Evolutionary conservation across 176 grass and related monocot genomes (phyloP).

Genomic region (Elymus sibiricus): DNA sequence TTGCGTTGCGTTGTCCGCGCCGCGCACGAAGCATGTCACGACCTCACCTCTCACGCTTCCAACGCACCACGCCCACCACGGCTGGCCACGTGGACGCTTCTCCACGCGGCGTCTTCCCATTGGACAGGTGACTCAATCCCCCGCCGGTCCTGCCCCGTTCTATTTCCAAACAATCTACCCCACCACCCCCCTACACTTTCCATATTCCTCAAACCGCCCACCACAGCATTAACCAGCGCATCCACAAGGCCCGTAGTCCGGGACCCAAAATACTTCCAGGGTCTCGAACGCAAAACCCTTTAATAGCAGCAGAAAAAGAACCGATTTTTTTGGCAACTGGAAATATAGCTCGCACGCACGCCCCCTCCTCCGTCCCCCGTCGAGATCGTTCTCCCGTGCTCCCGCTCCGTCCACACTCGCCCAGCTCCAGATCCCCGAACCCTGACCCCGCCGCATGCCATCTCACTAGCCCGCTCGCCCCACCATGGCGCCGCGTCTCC

Average conservation of each 20-base stretch:
- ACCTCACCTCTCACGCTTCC: constrained; percentile 24
- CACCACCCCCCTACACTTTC: background rate
- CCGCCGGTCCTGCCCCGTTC: constrained; percentile 17
- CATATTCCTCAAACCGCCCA: background rate
- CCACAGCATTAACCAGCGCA: background rate
- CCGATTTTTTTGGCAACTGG: background rate
- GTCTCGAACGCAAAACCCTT: background rate
- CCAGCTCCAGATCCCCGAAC: constrained; percentile 39
- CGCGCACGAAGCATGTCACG: background rate
- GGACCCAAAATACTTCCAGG: background rate
- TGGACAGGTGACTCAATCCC: constrained; percentile 34
- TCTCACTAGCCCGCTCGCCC: constrained; percentile 23
- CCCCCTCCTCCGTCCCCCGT: constrained; percentile 22
- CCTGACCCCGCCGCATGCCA: constrained; percentile 34
- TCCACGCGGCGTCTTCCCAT: constrained; percentile 40
- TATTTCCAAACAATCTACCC: background rate
- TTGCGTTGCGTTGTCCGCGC: background rate
- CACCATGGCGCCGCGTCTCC: constrained; percentile 17
- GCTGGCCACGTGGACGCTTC: constrained; percentile 45
- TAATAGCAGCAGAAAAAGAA: background rate
- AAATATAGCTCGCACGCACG: constrained; percentile 32
- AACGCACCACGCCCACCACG: constrained; percentile 51
- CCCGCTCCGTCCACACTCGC: constrained; percentile 29
- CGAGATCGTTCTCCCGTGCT: constrained; percentile 35
- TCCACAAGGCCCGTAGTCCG: too few relatives aligned